Conservation (phyloP, 257 asterid species). For the Salvia splendens region DNA sequence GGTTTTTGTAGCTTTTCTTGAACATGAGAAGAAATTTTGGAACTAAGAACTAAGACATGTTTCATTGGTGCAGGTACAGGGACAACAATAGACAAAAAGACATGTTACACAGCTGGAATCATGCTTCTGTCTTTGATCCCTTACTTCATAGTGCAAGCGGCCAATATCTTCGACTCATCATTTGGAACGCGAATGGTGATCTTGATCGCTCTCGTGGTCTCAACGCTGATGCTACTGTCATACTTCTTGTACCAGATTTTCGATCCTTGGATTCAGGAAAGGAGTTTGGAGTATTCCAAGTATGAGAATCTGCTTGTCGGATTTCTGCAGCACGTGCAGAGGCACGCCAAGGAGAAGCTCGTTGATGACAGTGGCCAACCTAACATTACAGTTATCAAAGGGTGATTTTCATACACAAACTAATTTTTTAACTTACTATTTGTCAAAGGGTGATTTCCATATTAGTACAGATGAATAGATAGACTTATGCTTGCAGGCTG, state of each 20-base stretch:
- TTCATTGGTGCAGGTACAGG: slow-evolving; percentile 41
- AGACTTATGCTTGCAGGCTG: slow-evolving; percentile 32
- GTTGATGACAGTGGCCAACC: slow-evolving; percentile 45
- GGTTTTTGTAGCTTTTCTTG: slow-evolving; percentile 14
- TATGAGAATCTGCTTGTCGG: slow-evolving; percentile 50
- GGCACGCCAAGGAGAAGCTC: slow-evolving; percentile 46
- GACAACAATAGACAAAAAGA: slow-evolving; percentile 44
- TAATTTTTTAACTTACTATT: no score
- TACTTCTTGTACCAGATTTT: slow-evolving; percentile 54
- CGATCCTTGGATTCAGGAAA: slow-evolving; percentile 56
- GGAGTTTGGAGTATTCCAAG: slow-evolving; percentile 54
- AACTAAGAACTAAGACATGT: neutral
- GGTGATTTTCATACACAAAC: slow-evolving; percentile 24
- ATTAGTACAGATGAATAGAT: neutral
- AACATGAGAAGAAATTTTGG: neutral
- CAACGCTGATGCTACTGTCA: slow-evolving; percentile 39
- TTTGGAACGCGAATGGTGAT: slow-evolving; percentile 37
- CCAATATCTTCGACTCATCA: slow-evolving; percentile 23
- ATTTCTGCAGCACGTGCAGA: slow-evolving; percentile 46
- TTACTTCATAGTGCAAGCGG: slow-evolving; percentile 46
- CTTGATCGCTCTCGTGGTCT: slow-evolving; percentile 41
- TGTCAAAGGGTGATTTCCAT: neutral
- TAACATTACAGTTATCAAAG: slow-evolving; percentile 42
- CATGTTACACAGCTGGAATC: slow-evolving; percentile 53
- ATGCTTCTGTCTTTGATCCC: slow-evolving; percentile 58